phyloP scores from a whole-genome alignment of 768 basidiomycete species.

The Hypsizygus marmoreus region DNA sequence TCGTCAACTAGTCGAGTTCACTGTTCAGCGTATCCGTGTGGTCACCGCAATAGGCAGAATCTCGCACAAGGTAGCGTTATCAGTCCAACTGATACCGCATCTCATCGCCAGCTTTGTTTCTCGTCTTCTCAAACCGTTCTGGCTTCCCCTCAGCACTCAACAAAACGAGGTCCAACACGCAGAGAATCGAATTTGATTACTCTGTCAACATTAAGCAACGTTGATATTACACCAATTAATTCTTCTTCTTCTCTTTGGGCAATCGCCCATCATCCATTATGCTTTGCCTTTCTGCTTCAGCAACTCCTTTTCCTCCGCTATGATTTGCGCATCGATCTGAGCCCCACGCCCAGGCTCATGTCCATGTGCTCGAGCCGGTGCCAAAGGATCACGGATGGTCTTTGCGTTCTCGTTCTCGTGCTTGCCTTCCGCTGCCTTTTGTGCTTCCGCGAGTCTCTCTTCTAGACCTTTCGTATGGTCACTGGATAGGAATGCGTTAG shows the following conservation, averaged over 20 bases:
- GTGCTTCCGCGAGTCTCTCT: conserved; percentile 36
- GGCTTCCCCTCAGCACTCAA: too few species aligned
- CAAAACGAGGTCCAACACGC: too few species aligned
- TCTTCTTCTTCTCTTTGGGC: not conserved
- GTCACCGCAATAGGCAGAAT: too few species aligned
- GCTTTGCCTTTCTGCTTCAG: conserved; percentile 43
- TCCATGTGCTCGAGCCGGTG: conserved; percentile 53
- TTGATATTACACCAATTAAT: too few species aligned
- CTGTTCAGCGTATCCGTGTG: too few species aligned
- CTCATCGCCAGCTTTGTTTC: too few species aligned
- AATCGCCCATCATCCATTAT: not conserved
- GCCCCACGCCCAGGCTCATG: conserved; percentile 61
- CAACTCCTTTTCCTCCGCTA: conserved; percentile 51
- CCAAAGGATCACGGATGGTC: conserved; percentile 45
- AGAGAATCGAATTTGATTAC: too few species aligned
- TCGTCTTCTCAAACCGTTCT: too few species aligned
- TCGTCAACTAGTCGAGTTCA: too few species aligned
- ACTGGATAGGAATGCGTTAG: conserved; percentile 26
- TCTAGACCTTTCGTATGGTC: conserved; percentile 46
- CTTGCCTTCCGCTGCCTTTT: conserved; percentile 21
- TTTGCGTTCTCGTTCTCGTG: conserved; percentile 32
- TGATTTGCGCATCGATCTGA: conserved; percentile 56
- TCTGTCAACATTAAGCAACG: too few species aligned
- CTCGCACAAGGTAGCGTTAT: too few species aligned
- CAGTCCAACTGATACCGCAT: too few species aligned